Conservation (phyloP, 1,139 yeast genomes). For the Candida tetrigidarum region DNA sequence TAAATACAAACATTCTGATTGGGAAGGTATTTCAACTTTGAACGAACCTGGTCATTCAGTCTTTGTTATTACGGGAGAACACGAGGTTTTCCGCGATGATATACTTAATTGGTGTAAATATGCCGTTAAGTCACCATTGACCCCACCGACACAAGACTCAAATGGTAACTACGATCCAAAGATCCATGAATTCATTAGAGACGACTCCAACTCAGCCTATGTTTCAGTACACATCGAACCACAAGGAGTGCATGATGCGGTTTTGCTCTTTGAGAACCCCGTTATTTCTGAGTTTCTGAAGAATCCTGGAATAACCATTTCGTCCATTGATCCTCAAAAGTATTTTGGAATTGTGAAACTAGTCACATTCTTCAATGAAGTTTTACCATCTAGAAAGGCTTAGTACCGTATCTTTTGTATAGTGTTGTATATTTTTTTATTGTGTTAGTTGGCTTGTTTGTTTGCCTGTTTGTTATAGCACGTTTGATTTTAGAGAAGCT, state of each 20-base stretch:
- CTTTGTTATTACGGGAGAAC: slow-evolving; percentile 45
- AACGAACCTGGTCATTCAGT: slow-evolving; percentile 28
- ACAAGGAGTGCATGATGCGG: slow-evolving; percentile 48
- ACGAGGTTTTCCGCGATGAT: slow-evolving; percentile 49
- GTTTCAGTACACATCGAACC: slow-evolving; percentile 39
- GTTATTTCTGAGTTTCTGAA: slow-evolving; percentile 18
- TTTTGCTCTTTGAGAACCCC: slow-evolving; percentile 37
- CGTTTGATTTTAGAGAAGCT: no score
- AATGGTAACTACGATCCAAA: slow-evolving; percentile 24
- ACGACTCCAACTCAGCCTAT: slow-evolving; percentile 21
- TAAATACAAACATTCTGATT: slow-evolving; percentile 28
- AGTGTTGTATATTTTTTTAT: neutral
- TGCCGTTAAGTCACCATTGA: slow-evolving; percentile 34
- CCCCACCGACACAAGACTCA: slow-evolving; percentile 30
- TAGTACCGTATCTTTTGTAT: neutral
- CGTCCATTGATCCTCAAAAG: slow-evolving; percentile 23
- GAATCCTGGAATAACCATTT: slow-evolving; percentile 15
- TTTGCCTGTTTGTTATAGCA: no score
- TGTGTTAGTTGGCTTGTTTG: neutral
- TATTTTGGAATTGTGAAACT: slow-evolving; percentile 34
- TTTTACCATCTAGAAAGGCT: slow-evolving; percentile 13
- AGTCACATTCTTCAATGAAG: slow-evolving; percentile 31
- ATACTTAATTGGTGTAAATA: slow-evolving; percentile 39
- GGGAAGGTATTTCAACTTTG: slow-evolving; percentile 40
- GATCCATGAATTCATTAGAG: slow-evolving; percentile 22